Evolutionary conservation across 768 basidiomycete genomes (phyloP), one percentile per base, ranked within the genome.

Genomic region (Mycena venus): DNA sequence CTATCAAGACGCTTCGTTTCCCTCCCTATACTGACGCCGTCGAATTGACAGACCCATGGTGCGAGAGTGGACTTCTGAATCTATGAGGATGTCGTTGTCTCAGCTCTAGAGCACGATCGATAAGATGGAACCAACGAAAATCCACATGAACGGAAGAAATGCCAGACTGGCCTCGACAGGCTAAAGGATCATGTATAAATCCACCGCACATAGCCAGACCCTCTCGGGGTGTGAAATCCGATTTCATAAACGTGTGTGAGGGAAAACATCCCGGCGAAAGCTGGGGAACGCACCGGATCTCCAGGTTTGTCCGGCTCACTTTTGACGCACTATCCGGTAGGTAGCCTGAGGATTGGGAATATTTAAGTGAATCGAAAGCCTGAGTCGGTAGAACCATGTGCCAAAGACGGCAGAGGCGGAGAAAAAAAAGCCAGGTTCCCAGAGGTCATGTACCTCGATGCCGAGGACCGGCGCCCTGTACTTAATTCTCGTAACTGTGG

Each of bases 181-280:
- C 32, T 32, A 34, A 21, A 17, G 31, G 32, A 5, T 23, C 12
- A 23, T 32, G 7, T 19, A 67, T 56, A 59, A 60, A 44, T 32
- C 42, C 44, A 27, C 40, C 68, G 47, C 47, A 29, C 63, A 25
- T 3, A 9, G n/a, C 34, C 15, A 25, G 36, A 60, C 34, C 15
- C 10, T 64, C 21, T n/a, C 19, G 11, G 4, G 53, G 55, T 68
- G 66, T 68, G 66, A 56, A 59, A 32, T 44, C 66, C 38, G 66
- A 23, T 68, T 59, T 68, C 67, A 59, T 60, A 8, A 23, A 59
- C 34, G 49, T 56, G 65, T 34, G 66, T 11, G 51, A 38, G 23
- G 27, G 3, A 31, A 44, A 44, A 29, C 17, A 27, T 27, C 29
- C 21, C 44, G 62, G 36, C 10, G 2, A 17, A 58, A 59, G 42